phyloP scores from a whole-genome alignment of 2,329 filamentous ascomycete species.

The Colletotrichum cuscutae region DNA sequence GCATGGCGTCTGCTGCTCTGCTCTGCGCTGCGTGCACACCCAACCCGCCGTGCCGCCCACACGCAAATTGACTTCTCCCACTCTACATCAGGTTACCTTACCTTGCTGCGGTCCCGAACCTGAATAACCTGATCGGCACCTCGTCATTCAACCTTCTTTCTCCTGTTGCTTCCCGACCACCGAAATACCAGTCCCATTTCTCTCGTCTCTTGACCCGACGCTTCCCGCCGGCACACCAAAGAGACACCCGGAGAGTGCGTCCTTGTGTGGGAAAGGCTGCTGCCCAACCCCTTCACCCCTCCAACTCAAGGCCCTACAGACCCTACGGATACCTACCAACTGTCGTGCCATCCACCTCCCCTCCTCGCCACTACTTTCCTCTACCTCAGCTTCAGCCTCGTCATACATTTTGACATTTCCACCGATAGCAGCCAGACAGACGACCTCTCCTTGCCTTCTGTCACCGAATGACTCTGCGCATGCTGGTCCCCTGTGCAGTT shows the following conservation, averaged over 20 bases:
- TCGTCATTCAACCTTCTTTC: not conserved
- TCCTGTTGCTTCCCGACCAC: slow-evolving; percentile 3
- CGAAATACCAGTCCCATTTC: not conserved
- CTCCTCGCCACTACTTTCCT: not conserved
- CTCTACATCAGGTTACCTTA: too few species aligned
- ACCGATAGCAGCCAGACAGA: not conserved
- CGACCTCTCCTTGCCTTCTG: not conserved
- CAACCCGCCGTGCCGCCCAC: not conserved
- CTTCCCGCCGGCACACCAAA: not conserved
- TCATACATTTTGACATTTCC: not conserved
- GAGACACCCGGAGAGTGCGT: not conserved
- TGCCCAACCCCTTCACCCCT: not conserved
- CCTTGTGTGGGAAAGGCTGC: not conserved
- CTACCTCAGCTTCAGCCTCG: not conserved
- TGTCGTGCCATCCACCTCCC: slow-evolving; percentile 6
- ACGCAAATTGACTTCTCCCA: not conserved
- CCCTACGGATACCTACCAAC: not conserved
- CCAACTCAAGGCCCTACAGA: not conserved
- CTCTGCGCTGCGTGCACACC: slow-evolving; percentile 19
- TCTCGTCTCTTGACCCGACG: not conserved
- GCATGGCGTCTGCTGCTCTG: slow-evolving; percentile 23
- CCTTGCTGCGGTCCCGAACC: not conserved
- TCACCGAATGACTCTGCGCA: slow-evolving; percentile 29
- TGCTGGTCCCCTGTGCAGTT: slow-evolving; percentile 15
- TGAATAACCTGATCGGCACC: slow-evolving; percentile 15